These are phyloP conservation scores for Neonectria coccinea DNA, from an alignment of 2,329 filamentous ascomycete genomes.

Conservation along the genomic window DNA sequence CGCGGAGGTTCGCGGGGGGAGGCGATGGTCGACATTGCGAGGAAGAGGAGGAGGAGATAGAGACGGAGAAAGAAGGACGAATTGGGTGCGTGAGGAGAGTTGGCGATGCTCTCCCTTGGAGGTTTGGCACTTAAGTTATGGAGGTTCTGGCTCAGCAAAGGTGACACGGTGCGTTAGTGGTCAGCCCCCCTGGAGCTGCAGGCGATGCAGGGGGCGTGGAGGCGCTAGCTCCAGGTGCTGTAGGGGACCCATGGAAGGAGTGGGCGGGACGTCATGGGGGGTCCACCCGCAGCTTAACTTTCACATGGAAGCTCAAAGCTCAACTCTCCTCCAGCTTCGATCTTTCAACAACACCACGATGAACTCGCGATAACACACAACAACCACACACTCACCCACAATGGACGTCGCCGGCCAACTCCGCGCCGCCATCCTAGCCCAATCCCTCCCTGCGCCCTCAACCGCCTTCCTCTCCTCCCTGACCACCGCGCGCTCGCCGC, in stretches of 20 bases:
- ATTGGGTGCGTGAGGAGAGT: neutral
- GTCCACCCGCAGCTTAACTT: conserved; percentile 6
- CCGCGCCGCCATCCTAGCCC: conserved; percentile 60
- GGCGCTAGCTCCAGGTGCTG: conserved; percentile 32
- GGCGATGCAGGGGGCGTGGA: conserved; percentile 25
- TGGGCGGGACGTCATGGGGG: conserved; percentile 38
- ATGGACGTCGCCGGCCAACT: conserved; percentile 61
- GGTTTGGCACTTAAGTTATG: neutral
- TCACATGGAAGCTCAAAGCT: conserved; percentile 16
- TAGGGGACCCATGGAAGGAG: conserved; percentile 4
- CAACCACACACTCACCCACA: neutral
- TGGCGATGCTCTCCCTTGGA: conserved; percentile 1
- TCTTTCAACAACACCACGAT: conserved; percentile 30
- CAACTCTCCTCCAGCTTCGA: conserved; percentile 2
- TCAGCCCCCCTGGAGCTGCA: conserved; percentile 23
- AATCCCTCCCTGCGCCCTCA: conserved; percentile 66
- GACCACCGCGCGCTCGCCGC: conserved; percentile 64
- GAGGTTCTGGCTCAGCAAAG: neutral
- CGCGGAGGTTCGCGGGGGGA: conserved; percentile 70
- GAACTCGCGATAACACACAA: conserved; percentile 13
- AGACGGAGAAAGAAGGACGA: neutral
- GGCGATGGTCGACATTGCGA: conserved; percentile 73
- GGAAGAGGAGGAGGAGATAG: neutral
- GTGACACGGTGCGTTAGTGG: conserved; percentile 40
- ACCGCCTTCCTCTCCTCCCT: conserved; percentile 73